Base-by-base conservation (phyloP, 805 yeast species). In the Yarrowia sp. region DNA sequence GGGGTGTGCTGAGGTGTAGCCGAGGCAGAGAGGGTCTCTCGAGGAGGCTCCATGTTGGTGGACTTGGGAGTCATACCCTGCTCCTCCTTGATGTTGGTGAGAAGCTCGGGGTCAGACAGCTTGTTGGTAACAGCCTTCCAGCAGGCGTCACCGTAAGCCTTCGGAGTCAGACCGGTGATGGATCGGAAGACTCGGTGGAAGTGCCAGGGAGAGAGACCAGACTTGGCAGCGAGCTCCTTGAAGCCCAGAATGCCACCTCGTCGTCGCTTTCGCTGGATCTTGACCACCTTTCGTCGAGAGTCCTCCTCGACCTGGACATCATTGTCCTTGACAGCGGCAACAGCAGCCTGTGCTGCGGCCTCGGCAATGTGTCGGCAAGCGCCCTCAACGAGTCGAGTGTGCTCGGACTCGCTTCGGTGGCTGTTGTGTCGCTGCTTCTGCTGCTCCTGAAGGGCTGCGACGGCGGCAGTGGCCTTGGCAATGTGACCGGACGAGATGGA, bases 171-270 rank as follows among this genome's bases (percentile, higher is more conserved):
- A 1, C 96, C 93, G 5, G 96, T 88, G 64, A 90, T 88, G 62
- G 86, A 82, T 73, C 90, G 87, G 78, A 90, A 90, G 22, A 90
- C 96, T 58, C 97, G 78, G 77, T 90, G 97, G 74, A 90, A 90
- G 73, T 90, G 97, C 96, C 96, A 90, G 24, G 96, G 94, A 10
- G 90, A 83, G 63, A 90, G 79, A 66, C 87, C 87, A 9, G 91
- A 85, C 70, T 90, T 87, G 19, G 89, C 85, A 8, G 96, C 97
- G 69, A 90, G 79, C 71, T 90, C 96, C 72, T 89, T 88, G 76
- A 90, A 90, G 65, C 86, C 77, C 66, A 74, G 62, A 31, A 73
- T 71, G 13, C 77, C 77, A 19, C 76, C 76, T 19, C 76, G 68
- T 61, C 74, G 67, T 66, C 73, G 72, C 60, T 73, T 70, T 18